phyloP scores from a whole-genome alignment of 2,329 filamentous ascomycete genomes.

The Fusarium poae region DNA sequence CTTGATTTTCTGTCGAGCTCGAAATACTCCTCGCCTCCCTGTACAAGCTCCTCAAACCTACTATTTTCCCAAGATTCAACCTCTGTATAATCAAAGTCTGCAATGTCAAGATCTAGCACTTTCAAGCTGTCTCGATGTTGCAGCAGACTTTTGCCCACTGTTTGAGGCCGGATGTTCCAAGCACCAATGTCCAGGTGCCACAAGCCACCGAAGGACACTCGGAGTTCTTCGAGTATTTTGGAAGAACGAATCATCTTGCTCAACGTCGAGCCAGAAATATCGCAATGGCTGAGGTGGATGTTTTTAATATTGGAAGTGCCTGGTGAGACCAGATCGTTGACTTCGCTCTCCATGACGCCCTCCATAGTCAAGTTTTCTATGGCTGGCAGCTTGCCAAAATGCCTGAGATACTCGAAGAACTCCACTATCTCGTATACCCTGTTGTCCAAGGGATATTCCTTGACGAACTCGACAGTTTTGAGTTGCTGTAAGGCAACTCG shows the following conservation, averaged over 20 bases:
- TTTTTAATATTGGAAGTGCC: constrained; percentile 4
- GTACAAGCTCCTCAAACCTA: background rate
- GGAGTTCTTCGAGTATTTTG: background rate
- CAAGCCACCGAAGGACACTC: background rate
- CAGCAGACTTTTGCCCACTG: background rate
- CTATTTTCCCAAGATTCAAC: background rate
- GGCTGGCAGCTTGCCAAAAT: constrained; percentile 7
- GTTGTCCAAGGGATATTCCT: background rate
- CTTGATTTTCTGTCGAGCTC: background rate
- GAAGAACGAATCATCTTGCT: background rate
- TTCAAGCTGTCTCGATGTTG: background rate
- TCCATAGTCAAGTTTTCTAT: background rate
- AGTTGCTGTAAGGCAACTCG: background rate
- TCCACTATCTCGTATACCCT: constrained; percentile 1
- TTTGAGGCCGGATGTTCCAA: background rate
- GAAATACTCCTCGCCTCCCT: background rate
- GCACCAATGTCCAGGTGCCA: background rate
- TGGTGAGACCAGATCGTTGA: background rate
- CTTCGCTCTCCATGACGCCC: constrained; percentile 7
- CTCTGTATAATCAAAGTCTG: background rate
- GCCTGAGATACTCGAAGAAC: constrained; percentile 3
- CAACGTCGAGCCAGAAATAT: background rate
- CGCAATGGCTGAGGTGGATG: background rate
- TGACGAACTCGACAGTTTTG: background rate
- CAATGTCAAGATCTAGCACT: background rate